A percentile compares a stretch with the other conserved stretches of the same genome.
Conservation (phyloP, 331 rosid species). For the Quercus tomentella region DNA sequence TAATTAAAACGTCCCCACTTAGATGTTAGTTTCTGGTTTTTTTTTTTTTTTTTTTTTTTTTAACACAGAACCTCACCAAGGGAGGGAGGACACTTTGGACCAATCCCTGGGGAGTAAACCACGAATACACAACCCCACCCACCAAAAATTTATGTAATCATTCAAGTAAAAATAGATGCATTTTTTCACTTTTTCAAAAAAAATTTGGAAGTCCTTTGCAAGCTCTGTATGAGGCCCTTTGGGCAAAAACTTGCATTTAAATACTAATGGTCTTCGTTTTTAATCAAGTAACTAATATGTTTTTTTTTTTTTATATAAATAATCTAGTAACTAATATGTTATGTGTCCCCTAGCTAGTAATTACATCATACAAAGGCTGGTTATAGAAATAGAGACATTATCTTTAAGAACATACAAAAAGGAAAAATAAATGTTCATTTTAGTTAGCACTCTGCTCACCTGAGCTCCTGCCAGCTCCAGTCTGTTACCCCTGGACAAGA, state of each 20-base stretch:
- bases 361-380: too few species aligned
- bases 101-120: too few species aligned
- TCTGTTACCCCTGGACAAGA: conserved; percentile 80
- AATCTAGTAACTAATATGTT: neutral
- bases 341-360: too few species aligned
- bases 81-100: too few species aligned
- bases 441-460: conserved; percentile 40
- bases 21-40: neutral
- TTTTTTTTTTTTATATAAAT: neutral
- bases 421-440: neutral
- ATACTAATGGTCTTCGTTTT: neutral
- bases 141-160: neutral
- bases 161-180: neutral
- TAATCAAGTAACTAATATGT: neutral
- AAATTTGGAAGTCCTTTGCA: neutral
- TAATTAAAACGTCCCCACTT: neutral
- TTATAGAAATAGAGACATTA: neutral
- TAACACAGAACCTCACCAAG: too few species aligned
- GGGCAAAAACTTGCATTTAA: neutral
- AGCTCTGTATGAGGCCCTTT: neutral
- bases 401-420: neutral
- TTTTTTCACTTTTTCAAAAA: neutral
- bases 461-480: conserved; percentile 88
- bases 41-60: too few species aligned
- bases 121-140: too few species aligned